phyloP scores from a whole-genome alignment of 345 rosid species.

The Populus tremula region DNA sequence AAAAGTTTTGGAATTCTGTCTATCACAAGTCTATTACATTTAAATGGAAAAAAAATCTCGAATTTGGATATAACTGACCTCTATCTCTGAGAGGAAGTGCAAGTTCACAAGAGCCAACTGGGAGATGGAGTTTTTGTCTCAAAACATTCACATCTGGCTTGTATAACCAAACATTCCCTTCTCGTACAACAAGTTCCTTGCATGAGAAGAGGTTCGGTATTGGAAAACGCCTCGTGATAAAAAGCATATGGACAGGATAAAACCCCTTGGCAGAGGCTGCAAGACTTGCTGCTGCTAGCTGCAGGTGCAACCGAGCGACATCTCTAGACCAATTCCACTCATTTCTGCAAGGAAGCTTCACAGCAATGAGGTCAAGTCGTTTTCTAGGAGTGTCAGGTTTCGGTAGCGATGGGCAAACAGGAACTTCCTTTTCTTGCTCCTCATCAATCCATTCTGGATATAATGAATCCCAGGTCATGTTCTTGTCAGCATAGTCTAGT shows the following conservation, averaged over 20 bases:
- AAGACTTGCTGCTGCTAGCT: constrained; percentile 28
- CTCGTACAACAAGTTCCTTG: constrained; percentile 24
- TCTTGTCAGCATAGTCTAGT: constrained; percentile 19
- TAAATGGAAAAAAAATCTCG: not conserved
- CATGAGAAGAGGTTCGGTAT: constrained; percentile 30
- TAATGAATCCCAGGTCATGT: constrained; percentile 29
- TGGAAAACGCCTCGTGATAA: constrained; percentile 24
- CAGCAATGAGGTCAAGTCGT: constrained; percentile 28
- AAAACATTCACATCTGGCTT: constrained; percentile 25
- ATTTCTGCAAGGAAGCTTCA: constrained; percentile 32
- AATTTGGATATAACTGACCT: constrained; percentile 15
- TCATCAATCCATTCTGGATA: constrained; percentile 41
- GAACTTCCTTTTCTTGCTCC: constrained; percentile 32
- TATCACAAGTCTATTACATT: not conserved
- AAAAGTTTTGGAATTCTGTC: constrained; percentile 8
- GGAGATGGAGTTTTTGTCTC: constrained; percentile 28
- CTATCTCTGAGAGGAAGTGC: constrained; percentile 27
- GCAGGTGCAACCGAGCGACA: constrained; percentile 30
- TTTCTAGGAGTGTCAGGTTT: constrained; percentile 19
- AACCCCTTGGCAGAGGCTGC: constrained; percentile 33
- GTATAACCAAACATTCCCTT: constrained; percentile 31
- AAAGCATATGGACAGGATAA: constrained; percentile 27
- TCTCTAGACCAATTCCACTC: constrained; percentile 34
- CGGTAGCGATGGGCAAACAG: constrained; percentile 29
- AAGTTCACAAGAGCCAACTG: constrained; percentile 34